Conservation (phyloP, 2,329 filamentous ascomycete genomes). For the Colletotrichum truncatum region DNA sequence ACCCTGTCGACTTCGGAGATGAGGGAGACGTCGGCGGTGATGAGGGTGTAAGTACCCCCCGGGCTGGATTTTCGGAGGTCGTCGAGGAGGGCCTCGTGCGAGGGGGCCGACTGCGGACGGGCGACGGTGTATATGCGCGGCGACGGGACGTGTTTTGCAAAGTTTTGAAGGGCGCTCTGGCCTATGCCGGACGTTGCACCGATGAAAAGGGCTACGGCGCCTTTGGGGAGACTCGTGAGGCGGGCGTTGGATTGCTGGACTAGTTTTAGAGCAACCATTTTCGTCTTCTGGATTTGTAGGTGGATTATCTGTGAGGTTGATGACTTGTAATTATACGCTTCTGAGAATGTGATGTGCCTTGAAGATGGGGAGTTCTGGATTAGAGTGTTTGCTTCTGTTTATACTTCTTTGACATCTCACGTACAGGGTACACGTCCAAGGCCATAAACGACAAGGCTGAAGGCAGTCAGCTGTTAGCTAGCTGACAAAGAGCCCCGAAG, state of each 20-base stretch:
- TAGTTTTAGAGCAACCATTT: constrained; percentile 23
- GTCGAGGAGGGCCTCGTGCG: constrained; percentile 42
- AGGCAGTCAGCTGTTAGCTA: no score
- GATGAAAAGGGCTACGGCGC: constrained; percentile 57
- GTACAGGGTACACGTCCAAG: no score
- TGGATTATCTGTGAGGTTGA: no score
- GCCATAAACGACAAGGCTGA: no score
- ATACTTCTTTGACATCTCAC: no score
- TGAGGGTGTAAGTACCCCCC: constrained; percentile 54
- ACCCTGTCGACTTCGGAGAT: constrained; percentile 59
- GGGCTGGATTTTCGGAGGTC: constrained; percentile 54
- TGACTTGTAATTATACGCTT: no score
- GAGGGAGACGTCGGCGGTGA: constrained; percentile 59
- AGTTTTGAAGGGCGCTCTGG: constrained; percentile 54
- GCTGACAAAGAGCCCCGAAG: no score
- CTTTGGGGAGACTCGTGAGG: background rate
- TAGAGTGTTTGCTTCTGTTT: no score
- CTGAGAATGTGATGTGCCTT: no score
- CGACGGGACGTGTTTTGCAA: constrained; percentile 47
- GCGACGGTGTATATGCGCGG: constrained; percentile 63
- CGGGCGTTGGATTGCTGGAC: constrained; percentile 26
- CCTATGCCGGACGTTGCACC: constrained; percentile 66
- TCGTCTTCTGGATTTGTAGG: no score
- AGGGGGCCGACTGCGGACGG: constrained; percentile 46
- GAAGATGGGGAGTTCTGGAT: no score